Conservation (phyloP, 441 rosid genomes). For the Macaranga tanarius region DNA sequence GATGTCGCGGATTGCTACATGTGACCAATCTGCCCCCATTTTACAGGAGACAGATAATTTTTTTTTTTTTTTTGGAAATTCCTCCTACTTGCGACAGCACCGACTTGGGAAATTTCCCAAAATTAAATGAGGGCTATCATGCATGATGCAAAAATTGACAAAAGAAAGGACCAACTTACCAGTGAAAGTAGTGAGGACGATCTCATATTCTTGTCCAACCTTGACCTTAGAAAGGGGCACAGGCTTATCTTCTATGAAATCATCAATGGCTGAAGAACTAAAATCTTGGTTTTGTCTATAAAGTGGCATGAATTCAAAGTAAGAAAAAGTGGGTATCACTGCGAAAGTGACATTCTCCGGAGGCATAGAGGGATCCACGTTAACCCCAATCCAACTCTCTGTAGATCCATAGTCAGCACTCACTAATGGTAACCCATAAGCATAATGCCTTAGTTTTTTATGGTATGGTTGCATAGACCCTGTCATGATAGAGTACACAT, state of each 20-base stretch:
- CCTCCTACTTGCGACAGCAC: too few species aligned
- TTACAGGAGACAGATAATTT: too few species aligned
- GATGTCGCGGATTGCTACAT: too few species aligned
- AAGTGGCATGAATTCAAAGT: conserved; percentile 86
- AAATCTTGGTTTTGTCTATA: conserved; percentile 42
- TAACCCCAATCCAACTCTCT: conserved; percentile 93
- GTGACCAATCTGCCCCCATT: too few species aligned
- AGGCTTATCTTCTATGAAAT: conserved; percentile 68
- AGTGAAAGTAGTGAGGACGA: conserved; percentile 83
- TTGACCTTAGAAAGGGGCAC: conserved; percentile 70
- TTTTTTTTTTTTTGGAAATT: too few species aligned
- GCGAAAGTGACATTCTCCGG: conserved; percentile 78
- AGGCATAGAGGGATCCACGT: conserved; percentile 64
- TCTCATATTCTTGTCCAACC: conserved; percentile 72
- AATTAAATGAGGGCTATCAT: too few species aligned
- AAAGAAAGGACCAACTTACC: conserved; percentile 37
- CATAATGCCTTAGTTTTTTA: conserved; percentile 64
- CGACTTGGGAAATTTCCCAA: too few species aligned
- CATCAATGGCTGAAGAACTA: conserved; percentile 32
- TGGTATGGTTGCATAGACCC: conserved; percentile 80
- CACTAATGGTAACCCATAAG: conserved; percentile 59
- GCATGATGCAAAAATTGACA: not conserved
- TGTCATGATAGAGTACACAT: conserved; percentile 85
- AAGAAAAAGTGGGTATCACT: conserved; percentile 73
- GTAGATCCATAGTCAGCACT: conserved; percentile 88